Evolutionary conservation across 108 stramenopile genomes (phyloP).

Genomic region (Pseudonitzschia delicatissima): DNA sequence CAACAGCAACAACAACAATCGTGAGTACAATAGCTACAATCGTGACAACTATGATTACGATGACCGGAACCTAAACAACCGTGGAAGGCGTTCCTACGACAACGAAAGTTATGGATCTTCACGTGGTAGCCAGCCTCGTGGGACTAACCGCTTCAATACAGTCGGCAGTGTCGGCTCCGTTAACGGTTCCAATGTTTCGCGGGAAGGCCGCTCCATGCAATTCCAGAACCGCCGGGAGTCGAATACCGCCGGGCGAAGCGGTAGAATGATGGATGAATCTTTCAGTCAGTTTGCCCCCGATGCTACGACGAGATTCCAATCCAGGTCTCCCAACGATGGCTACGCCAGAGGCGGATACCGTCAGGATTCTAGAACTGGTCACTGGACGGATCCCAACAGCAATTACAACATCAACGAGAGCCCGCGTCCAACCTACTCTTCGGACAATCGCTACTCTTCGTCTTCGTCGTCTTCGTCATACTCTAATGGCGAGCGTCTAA

Average conservation of each 20-base stretch:
- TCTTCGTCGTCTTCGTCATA: neutral
- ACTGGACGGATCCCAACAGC: conserved; percentile 3
- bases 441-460: neutral
- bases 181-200: conserved; percentile 1
- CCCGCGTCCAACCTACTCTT: neutral
- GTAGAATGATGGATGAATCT: neutral
- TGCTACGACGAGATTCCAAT: neutral
- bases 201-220: conserved; percentile 1
- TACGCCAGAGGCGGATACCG: conserved; percentile 4
- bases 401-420: neutral
- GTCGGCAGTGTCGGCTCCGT: conserved; percentile 1
- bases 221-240: conserved; percentile 9
- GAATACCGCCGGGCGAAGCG: conserved; percentile 2
- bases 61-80: neutral
- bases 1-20: neutral
- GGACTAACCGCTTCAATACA: neutral
- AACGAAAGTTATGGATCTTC: neutral
- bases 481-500: neutral
- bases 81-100: neutral
- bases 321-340: neutral
- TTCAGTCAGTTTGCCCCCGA: neutral
- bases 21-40: neutral
- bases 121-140: neutral
- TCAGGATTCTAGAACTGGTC: neutral
- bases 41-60: neutral